Evolutionary conservation across 176 grass and related monocot species (phyloP), one percentile per base, ranked within the genome.

Genomic region (Triticum urartu): DNA sequence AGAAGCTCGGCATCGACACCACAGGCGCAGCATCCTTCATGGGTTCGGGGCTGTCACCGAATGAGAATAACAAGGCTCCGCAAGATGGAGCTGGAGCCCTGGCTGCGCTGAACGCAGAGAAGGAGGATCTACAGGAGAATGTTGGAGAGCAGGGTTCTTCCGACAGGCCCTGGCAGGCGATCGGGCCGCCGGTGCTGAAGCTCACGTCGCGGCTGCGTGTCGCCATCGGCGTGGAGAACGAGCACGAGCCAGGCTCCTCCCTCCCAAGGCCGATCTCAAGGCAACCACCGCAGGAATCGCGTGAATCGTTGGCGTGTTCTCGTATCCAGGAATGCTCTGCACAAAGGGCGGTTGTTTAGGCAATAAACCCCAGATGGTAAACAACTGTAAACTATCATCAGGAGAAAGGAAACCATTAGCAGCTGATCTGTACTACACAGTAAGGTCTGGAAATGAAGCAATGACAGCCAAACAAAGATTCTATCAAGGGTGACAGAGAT

Each of bases 251-350:
- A 0, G 82, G 47, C 22, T 92, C 88, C 35, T 89, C 83, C 58
- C 64, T 74, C 22, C 12, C 11, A 18, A 90, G 56, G 10, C 71
- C 63, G 18, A 82, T 79, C 76, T 77, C 87, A 35, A 85, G 78
- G 74, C 87, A 82, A 35, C 78, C 67, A 33, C 78, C 71, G n/a
- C 89, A 87, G 3, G 81, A 84, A n/a, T 82, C 85, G 30, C 81
- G 82, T 5, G 90, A 68, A 65, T 98, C 84, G 1, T 92, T 86
- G 0, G 77, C 33, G 38, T 92, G 94, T 59, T 93, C 85, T 80
- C 64, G 90, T 79, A 99, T 94, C 94, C 97, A 96, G 15, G 88
- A 72, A 87, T 99, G 97, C 84, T 94, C 97, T 96, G 87, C 73
- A 32, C 26, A 78, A 36, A 36, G 4, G 45, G 14, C 20, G 26